These are phyloP conservation scores for Erucastrum elatum DNA, from an alignment of 345 rosid genomes.

Conservation along the genomic window DNA sequence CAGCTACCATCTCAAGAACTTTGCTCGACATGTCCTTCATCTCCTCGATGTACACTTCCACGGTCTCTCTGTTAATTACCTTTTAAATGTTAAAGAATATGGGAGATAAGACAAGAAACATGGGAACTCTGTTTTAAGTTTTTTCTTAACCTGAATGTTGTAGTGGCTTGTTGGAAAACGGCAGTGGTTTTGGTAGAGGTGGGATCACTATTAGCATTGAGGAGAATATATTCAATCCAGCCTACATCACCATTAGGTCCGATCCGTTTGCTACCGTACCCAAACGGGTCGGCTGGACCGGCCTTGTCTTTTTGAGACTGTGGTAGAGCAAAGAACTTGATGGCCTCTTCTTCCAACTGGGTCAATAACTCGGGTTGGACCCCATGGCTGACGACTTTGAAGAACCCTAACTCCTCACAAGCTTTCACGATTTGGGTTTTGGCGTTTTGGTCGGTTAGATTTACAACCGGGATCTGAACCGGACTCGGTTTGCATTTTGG, in stretches of 20 bases:
- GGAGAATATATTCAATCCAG: slow-evolving; percentile 72
- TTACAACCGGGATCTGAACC: slow-evolving; percentile 51
- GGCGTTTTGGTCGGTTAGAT: slow-evolving; percentile 60
- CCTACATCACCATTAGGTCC: slow-evolving; percentile 77
- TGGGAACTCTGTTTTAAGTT: background rate
- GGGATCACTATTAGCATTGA: slow-evolving; percentile 44
- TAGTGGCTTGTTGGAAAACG: slow-evolving; percentile 45
- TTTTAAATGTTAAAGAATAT: background rate
- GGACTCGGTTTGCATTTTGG: slow-evolving; percentile 43
- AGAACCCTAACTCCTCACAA: slow-evolving; percentile 72
- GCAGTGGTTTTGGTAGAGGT: slow-evolving; percentile 28
- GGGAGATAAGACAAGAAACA: slow-evolving; percentile 2
- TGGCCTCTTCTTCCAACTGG: slow-evolving; percentile 53
- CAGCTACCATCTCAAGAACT: slow-evolving; percentile 65
- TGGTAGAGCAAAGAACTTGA: slow-evolving; percentile 56
- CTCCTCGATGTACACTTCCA: slow-evolving; percentile 56
- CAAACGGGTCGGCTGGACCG: slow-evolving; percentile 75
- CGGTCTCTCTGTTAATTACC: slow-evolving; percentile 45
- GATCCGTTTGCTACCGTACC: slow-evolving; percentile 71
- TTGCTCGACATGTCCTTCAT: slow-evolving; percentile 62
- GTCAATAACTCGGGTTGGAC: slow-evolving; percentile 51
- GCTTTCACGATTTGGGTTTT: slow-evolving; percentile 52
- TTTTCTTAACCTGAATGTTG: slow-evolving; percentile 47
- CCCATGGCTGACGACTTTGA: slow-evolving; percentile 72
- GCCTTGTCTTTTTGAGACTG: slow-evolving; percentile 59